Evolutionary conservation across 164 flowering plant genomes (phyloP).

Genomic region (Dillenia suffruticosa): DNA sequence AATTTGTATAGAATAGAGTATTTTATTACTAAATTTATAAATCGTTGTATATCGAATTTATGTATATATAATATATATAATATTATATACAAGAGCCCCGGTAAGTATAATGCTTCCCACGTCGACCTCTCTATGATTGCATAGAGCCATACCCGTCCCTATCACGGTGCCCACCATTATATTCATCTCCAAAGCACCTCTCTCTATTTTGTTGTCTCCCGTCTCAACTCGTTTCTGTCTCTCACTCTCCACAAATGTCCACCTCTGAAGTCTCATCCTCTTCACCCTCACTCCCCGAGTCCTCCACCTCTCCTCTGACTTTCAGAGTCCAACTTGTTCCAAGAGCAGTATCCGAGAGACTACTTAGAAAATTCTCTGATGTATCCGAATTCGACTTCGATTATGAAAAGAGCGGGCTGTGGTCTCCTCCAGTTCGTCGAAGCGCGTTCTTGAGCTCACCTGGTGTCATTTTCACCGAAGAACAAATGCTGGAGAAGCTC

Average conservation of each 20-base stretch:
- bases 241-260: conserved; percentile 1
- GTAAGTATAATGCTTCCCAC: conserved; percentile 11
- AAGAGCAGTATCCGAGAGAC: conserved; percentile 43
- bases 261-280: conserved; percentile 10
- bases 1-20: no score
- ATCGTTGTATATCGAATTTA: no score
- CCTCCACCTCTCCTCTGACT: conserved; percentile 6
- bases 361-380: conserved; percentile 67
- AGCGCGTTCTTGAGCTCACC: conserved; percentile 46
- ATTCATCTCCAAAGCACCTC: no score
- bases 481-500: no score
- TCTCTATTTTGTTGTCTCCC: background rate
- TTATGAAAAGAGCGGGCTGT: conserved; percentile 62
- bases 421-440: conserved; percentile 76
- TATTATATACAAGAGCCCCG: no score
- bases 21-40: no score
- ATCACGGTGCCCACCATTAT: conserved; percentile 2
- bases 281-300: conserved; percentile 6
- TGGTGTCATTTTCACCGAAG: no score
- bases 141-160: conserved; percentile 28
- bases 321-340: conserved; percentile 45
- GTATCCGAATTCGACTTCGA: conserved; percentile 54
- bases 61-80: no score
- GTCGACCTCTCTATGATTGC: conserved; percentile 22
- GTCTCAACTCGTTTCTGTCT: background rate